A percentile compares a stretch with the other conserved stretches of the same genome.
Evolutionary conservation across 371 early-diverging fungal species (phyloP).

Genomic region (Globomyces sp.): DNA sequence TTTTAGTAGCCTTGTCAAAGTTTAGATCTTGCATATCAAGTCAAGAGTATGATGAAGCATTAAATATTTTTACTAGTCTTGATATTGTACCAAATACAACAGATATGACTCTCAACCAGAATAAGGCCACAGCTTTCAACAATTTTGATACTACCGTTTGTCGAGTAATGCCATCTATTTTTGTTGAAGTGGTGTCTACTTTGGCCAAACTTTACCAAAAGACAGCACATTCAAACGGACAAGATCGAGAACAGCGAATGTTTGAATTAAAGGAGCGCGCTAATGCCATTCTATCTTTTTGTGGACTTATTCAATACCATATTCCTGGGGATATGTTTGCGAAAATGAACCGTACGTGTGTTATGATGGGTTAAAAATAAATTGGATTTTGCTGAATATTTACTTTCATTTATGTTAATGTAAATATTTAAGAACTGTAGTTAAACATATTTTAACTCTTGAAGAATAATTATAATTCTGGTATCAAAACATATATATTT

Average conservation of each 20-base stretch:
- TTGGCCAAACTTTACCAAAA: slow-evolving; percentile 54
- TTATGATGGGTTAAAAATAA: slow-evolving; percentile 55
- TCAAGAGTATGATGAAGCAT: slow-evolving; percentile 51
- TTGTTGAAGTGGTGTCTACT: slow-evolving; percentile 70
- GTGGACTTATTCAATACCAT: slow-evolving; percentile 77
- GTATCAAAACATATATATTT: too few species aligned
- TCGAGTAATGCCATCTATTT: slow-evolving; percentile 72
- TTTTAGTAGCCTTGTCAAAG: slow-evolving; percentile 55
- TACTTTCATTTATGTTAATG: too few species aligned
- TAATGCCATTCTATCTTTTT: slow-evolving; percentile 72
- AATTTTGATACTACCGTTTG: slow-evolving; percentile 66
- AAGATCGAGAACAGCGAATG: slow-evolving; percentile 20
- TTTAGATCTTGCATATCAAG: slow-evolving; percentile 55
- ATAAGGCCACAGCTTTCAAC: slow-evolving; percentile 63
- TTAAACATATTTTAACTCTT: too few species aligned
- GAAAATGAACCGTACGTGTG: slow-evolving; percentile 71
- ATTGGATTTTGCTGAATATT: not conserved
- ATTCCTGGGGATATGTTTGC: slow-evolving; percentile 79
- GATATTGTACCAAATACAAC: slow-evolving; percentile 63
- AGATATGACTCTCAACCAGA: slow-evolving; percentile 55
- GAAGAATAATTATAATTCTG: too few species aligned
- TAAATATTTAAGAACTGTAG: too few species aligned
- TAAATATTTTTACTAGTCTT: slow-evolving; percentile 49
- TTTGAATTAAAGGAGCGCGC: slow-evolving; percentile 40
- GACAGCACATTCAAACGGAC: slow-evolving; percentile 12